Evolutionary conservation across 2,329 filamentous ascomycete species (phyloP).

Genomic region (Magnaporthiopsis poae): DNA sequence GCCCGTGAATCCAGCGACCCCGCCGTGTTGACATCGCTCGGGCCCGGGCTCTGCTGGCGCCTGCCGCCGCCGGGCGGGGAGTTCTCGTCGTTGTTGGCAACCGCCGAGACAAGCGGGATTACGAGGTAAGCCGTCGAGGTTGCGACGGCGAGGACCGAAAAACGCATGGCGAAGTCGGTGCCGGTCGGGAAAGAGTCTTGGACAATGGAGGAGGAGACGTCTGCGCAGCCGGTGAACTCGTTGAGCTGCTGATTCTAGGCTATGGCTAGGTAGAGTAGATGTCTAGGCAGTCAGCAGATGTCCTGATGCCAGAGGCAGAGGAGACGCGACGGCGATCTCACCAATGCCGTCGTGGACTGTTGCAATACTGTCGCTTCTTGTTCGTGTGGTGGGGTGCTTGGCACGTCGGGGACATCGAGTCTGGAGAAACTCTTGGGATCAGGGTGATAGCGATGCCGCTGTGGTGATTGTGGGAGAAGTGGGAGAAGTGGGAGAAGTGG

Average conservation of each 20-base stretch:
- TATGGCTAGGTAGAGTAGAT: neutral
- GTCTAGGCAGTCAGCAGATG: neutral
- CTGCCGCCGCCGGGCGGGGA: too few species aligned
- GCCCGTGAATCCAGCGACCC: slow-evolving; percentile 28
- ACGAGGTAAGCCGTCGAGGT: neutral
- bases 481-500: too few species aligned
- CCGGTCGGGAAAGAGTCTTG: too few species aligned
- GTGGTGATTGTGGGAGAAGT: too few species aligned
- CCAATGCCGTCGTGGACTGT: too few species aligned
- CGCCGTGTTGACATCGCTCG: slow-evolving; percentile 25
- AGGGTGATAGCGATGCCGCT: too few species aligned
- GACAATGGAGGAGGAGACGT: neutral
- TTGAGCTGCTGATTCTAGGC: neutral
- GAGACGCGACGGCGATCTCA: too few species aligned
- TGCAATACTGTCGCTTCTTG: too few species aligned
- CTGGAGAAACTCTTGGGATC: too few species aligned
- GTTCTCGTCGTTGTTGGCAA: neutral
- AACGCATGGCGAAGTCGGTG: neutral
- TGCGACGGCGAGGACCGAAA: neutral
- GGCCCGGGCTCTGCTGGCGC: slow-evolving; percentile 14
- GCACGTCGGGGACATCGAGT: too few species aligned
- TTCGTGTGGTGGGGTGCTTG: too few species aligned
- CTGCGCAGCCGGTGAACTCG: neutral
- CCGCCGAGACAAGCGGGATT: neutral
- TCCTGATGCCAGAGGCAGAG: neutral